A percentile compares a stretch with the other conserved stretches of the same genome.
phyloP scores from a whole-genome alignment of 2,329 filamentous ascomycete species.

The Trichoderma semiorbis region DNA sequence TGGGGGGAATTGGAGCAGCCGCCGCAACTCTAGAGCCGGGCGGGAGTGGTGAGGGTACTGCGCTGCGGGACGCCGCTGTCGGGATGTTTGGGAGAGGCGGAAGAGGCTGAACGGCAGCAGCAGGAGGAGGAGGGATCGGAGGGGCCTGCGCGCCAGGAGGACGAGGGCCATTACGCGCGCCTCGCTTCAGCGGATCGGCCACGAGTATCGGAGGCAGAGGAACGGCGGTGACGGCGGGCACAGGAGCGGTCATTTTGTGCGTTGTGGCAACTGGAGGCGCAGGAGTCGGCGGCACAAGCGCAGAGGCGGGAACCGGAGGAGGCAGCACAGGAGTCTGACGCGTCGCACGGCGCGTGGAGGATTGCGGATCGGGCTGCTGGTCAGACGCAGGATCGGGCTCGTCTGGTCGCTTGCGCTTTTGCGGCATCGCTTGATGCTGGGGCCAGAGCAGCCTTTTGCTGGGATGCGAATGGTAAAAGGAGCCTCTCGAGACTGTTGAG shows the following conservation, averaged over 20 bases:
- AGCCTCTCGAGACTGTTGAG: neutral
- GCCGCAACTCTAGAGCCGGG: constrained; percentile 4
- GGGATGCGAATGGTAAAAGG: neutral
- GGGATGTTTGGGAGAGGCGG: neutral
- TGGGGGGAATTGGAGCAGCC: neutral
- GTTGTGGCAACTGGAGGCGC: neutral
- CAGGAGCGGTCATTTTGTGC: constrained; percentile 1
- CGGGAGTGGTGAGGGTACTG: constrained; percentile 3
- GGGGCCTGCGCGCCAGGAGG: neutral
- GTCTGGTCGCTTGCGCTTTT: constrained; percentile 37
- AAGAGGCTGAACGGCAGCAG: neutral
- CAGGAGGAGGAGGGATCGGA: neutral
- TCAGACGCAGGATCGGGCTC: constrained; percentile 27
- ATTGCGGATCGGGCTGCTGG: constrained; percentile 19
- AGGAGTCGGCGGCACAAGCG: constrained; percentile 13
- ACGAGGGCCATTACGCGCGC: constrained; percentile 2
- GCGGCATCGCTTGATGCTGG: constrained; percentile 30
- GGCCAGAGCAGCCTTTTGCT: neutral
- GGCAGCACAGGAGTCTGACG: constrained; percentile 37
- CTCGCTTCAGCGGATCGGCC: constrained; percentile 12
- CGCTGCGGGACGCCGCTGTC: neutral
- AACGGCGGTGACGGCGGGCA: constrained; percentile 14
- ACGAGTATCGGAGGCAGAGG: constrained; percentile 15
- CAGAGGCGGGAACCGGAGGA: constrained; percentile 25
- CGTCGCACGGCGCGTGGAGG: constrained; percentile 37